Conservation (phyloP, 1,284 basidiomycete species). For the Tilletia caries region DNA sequence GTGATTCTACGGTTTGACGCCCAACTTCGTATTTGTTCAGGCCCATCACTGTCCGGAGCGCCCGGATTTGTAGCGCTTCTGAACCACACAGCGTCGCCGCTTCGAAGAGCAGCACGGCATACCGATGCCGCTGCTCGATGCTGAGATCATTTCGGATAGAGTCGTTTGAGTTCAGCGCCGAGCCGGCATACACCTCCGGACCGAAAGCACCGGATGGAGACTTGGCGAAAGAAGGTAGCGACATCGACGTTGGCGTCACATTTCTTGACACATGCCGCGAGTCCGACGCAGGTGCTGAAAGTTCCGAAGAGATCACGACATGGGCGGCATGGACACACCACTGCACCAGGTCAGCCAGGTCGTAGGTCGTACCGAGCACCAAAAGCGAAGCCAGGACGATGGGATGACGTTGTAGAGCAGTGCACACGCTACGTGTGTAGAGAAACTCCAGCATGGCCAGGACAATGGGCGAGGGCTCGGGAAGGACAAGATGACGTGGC, state of each 20-base stretch:
- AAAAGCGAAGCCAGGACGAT: conserved; percentile 82
- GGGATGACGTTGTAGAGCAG: conserved; percentile 82
- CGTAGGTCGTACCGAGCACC: conserved; percentile 77
- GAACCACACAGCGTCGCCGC: conserved; percentile 85
- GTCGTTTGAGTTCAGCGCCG: neutral
- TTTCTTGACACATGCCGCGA: conserved; percentile 44
- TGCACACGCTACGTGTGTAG: conserved; percentile 78
- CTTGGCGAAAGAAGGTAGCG: neutral
- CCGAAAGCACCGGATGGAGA: conserved; percentile 69
- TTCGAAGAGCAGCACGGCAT: conserved; percentile 84
- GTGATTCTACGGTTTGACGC: neutral
- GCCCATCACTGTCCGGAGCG: conserved; percentile 40
- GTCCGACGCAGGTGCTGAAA: neutral
- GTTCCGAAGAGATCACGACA: conserved; percentile 30
- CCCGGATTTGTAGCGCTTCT: conserved; percentile 79
- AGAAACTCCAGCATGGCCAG: conserved; percentile 87
- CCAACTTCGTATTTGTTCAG: conserved; percentile 10
- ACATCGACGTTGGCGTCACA: conserved; percentile 34
- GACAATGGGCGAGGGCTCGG: conserved; percentile 83
- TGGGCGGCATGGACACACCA: conserved; percentile 90
- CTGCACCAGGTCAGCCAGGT: conserved; percentile 69
- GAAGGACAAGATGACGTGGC: conserved; percentile 72
- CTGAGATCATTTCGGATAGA: neutral
- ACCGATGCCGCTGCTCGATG: conserved; percentile 68
- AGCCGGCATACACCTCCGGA: conserved; percentile 62